A percentile compares a stretch with the other conserved stretches of the same genome.
phyloP scores from a whole-genome alignment of 768 basidiomycete species.

The Obba rivulosa region DNA sequence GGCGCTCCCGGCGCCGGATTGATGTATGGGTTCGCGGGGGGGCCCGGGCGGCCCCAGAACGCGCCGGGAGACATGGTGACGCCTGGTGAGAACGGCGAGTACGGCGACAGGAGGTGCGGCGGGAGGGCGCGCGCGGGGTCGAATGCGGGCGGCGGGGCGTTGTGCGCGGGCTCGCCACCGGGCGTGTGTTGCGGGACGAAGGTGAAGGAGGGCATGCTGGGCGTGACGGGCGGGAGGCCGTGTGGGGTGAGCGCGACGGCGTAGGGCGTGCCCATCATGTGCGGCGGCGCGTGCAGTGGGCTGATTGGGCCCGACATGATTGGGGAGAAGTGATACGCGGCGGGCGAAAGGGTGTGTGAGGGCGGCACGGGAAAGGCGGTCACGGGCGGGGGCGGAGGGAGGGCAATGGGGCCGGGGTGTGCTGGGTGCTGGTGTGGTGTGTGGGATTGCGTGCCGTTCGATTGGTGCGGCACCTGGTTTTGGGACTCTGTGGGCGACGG shows the following conservation, averaged over 20 bases:
- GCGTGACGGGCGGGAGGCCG: slow-evolving; percentile 90
- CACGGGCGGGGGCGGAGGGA: slow-evolving; percentile 53
- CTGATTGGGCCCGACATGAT: slow-evolving; percentile 27
- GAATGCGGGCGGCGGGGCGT: slow-evolving; percentile 17
- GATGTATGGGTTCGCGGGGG: slow-evolving; percentile 34
- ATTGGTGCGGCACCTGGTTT: slow-evolving; percentile 9
- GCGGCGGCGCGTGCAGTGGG: slow-evolving; percentile 36
- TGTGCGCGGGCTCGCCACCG: slow-evolving; percentile 27
- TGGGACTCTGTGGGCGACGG: no score
- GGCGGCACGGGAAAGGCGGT: slow-evolving; percentile 33
- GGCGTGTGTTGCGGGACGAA: slow-evolving; percentile 58
- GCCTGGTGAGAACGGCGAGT: slow-evolving; percentile 60
- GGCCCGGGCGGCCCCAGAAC: slow-evolving; percentile 62
- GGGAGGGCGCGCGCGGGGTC: slow-evolving; percentile 7
- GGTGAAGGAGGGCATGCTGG: slow-evolving; percentile 93
- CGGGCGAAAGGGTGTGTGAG: slow-evolving; percentile 30
- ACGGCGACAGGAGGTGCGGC: slow-evolving; percentile 22
- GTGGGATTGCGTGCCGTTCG: slow-evolving; percentile 13
- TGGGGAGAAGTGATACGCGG: slow-evolving; percentile 23
- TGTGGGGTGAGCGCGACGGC: slow-evolving; percentile 56
- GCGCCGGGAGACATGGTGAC: slow-evolving; percentile 69
- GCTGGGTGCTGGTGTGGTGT: slow-evolving; percentile 22
- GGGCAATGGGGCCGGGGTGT: slow-evolving; percentile 66
- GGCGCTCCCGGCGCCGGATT: slow-evolving; percentile 65
- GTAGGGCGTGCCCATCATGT: slow-evolving; percentile 21